Conservation (phyloP, 2,329 filamentous ascomycete species). For the Diaporthe amygdali region DNA sequence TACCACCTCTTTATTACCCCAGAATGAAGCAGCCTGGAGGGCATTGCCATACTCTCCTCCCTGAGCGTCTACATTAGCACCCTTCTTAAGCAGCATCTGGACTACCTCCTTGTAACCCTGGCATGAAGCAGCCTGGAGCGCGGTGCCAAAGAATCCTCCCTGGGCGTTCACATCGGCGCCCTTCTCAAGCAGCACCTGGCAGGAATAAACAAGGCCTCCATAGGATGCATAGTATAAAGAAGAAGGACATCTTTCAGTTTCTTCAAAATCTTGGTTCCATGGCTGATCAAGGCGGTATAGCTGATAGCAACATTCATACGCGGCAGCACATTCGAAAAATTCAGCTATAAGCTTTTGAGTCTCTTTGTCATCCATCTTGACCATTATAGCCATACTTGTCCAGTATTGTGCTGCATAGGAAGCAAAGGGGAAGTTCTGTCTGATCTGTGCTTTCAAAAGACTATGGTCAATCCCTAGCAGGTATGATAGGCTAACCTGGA, state of each 20-base stretch:
- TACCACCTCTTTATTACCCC: not conserved
- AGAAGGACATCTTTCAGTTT: not conserved
- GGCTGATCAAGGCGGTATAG: too few relatives aligned
- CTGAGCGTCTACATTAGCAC: not conserved
- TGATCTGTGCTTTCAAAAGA: not conserved
- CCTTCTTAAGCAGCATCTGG: not conserved
- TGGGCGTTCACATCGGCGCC: not conserved
- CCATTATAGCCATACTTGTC: not conserved
- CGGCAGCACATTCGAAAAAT: not conserved
- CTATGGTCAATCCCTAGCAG: not conserved
- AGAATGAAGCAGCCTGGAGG: not conserved
- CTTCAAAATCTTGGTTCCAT: too few relatives aligned
- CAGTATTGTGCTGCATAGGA: not conserved
- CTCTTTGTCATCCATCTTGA: not conserved
- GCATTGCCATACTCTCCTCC: not conserved
- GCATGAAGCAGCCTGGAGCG: not conserved
- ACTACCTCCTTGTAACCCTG: not conserved
- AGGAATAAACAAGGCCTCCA: not conserved
- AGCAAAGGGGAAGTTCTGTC: not conserved
- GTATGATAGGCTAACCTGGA: not conserved
- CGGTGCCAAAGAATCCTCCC: not conserved
- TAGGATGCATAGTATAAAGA: not conserved
- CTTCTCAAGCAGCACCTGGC: not conserved
- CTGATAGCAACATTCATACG: too few relatives aligned
- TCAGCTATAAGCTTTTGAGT: not conserved